Evolutionary conservation across 78 protist genomes (phyloP).

Genomic region (Dictyostelium citrinum): DNA sequence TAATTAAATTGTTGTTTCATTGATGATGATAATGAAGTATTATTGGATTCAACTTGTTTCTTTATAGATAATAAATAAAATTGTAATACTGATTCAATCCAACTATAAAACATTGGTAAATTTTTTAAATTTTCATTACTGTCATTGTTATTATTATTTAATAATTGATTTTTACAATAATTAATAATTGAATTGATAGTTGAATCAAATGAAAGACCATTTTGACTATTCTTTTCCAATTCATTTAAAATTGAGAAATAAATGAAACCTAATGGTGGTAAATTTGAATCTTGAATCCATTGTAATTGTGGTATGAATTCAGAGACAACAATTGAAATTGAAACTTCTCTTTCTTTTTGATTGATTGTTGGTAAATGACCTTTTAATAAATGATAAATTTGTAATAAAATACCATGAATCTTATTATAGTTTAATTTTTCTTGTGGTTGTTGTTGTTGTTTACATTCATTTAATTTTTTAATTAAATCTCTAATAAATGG

Average conservation of each 20-base stretch:
- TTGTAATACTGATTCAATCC: background rate
- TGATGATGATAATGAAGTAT: background rate
- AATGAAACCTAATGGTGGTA: slow-evolving; percentile 11
- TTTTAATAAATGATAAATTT: slow-evolving; percentile 52
- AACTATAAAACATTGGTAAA: slow-evolving; percentile 23
- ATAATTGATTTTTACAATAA: background rate
- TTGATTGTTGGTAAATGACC: slow-evolving; percentile 45
- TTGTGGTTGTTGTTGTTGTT: background rate
- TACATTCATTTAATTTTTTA: background rate
- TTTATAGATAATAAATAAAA: background rate
- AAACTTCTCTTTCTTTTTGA: background rate
- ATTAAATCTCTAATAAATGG: slow-evolving; percentile 17
- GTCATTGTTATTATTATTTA: too few relatives aligned
- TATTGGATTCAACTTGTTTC: background rate
- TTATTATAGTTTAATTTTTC: background rate
- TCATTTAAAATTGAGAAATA: slow-evolving; percentile 5
- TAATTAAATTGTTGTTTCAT: background rate
- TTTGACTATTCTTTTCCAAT: background rate
- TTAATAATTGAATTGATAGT: background rate
- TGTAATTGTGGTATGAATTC: background rate
- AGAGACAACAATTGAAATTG: background rate
- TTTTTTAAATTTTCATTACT: background rate
- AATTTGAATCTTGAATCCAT: slow-evolving; percentile 3
- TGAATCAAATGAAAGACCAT: background rate
- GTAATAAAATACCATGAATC: slow-evolving; percentile 55